phyloP scores from a whole-genome alignment of 1,139 yeast genomes.

The Pichia sp. region DNA sequence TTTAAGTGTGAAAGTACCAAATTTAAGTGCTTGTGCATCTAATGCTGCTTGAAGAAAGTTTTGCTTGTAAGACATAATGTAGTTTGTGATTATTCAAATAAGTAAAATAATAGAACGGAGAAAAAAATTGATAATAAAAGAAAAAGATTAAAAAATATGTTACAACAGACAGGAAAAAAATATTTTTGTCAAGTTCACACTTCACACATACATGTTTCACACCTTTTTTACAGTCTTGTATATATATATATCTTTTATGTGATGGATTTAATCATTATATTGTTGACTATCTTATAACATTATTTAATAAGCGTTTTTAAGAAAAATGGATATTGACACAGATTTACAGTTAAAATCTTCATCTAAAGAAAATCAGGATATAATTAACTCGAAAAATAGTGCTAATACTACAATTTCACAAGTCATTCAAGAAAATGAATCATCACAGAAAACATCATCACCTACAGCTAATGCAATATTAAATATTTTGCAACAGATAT shows the following conservation, averaged over 20 bases:
- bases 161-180: too few relatives aligned
- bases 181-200: too few relatives aligned
- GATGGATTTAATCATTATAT: too few relatives aligned
- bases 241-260: too few relatives aligned
- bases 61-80: conserved; percentile 22
- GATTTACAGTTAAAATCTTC: too few relatives aligned
- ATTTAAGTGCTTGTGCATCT: conserved; percentile 72
- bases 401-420: background rate
- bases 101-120: background rate
- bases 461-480: conserved; percentile 22
- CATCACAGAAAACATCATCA: conserved; percentile 1
- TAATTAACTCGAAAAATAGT: background rate
- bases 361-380: background rate
- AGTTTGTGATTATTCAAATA: background rate
- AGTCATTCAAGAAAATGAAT: background rate
- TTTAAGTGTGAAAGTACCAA: conserved; percentile 84
- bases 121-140: too few relatives aligned
- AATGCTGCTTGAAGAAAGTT: conserved; percentile 74
- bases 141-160: too few relatives aligned
- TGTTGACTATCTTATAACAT: too few relatives aligned
- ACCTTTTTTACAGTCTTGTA: too few relatives aligned
- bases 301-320: too few relatives aligned
- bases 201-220: too few relatives aligned
- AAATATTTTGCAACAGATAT: conserved; percentile 23
- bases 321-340: too few relatives aligned